These are phyloP conservation scores for Paraphoma chrysanthemicola DNA, from an alignment of 2,329 filamentous ascomycete species.

Conservation along the genomic window DNA sequence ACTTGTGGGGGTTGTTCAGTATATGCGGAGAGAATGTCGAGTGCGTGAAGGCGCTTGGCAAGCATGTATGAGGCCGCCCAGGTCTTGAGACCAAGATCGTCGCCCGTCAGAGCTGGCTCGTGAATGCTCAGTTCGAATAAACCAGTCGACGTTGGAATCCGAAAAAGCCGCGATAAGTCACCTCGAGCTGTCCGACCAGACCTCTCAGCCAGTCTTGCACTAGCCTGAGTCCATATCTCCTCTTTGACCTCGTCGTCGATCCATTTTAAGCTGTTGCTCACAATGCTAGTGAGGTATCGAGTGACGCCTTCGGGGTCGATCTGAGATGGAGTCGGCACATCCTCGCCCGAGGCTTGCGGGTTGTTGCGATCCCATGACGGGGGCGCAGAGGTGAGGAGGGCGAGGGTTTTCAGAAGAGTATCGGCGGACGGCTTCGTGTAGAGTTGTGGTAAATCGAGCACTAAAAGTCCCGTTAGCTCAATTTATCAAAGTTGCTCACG, in stretches of 20 bases:
- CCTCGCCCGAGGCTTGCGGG: conserved; percentile 41
- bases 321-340: conserved; percentile 38
- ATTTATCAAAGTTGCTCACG: not conserved
- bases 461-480: conserved; percentile 48
- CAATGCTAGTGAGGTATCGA: conserved; percentile 72
- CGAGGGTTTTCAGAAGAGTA: conserved; percentile 70
- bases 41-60: conserved; percentile 68
- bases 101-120: conserved; percentile 86
- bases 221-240: conserved; percentile 78
- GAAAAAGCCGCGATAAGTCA: conserved; percentile 67
- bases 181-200: conserved; percentile 79
- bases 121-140: conserved; percentile 70
- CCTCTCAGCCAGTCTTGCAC: conserved; percentile 80
- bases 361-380: conserved; percentile 68
- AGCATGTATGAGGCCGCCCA: conserved; percentile 93
- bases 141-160: conserved; percentile 57
- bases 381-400: conserved; percentile 70
- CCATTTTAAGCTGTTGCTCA: conserved; percentile 73
- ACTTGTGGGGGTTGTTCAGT: conserved; percentile 37
- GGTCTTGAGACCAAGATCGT: conserved; percentile 90
- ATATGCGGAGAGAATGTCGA: conserved; percentile 27
- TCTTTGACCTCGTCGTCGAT: conserved; percentile 72
- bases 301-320: conserved; percentile 60
- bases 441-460: conserved; percentile 80
- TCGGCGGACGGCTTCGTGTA: conserved; percentile 75